Evolutionary conservation across 148 eudicot species (phyloP).

Genomic region (Vaccinium myrtillus): DNA sequence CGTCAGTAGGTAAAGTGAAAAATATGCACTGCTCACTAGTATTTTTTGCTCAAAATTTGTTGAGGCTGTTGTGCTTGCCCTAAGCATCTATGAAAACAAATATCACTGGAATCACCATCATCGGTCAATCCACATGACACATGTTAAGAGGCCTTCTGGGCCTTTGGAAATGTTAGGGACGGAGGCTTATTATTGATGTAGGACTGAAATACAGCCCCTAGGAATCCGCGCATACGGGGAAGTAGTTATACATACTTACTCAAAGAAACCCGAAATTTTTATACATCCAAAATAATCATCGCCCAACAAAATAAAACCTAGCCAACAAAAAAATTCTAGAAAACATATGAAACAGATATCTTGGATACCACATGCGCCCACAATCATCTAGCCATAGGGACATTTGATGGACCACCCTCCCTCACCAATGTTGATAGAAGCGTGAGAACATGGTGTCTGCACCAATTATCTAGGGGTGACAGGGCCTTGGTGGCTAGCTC

Average conservation of each 20-base stretch:
- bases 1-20: no score
- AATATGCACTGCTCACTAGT: no score
- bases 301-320: neutral
- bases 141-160: neutral
- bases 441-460: neutral
- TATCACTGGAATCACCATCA: neutral
- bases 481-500: neutral
- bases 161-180: neutral
- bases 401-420: neutral
- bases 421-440: neutral
- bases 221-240: neutral
- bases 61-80: no score
- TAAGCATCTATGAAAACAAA: neutral
- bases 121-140: neutral
- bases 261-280: neutral
- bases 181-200: neutral
- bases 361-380: neutral
- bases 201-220: neutral
- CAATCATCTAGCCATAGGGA: neutral
- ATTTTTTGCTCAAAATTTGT: no score
- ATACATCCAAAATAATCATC: neutral
- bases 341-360: neutral
- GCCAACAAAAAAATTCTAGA: neutral
- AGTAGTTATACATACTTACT: neutral
- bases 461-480: neutral